phyloP scores from a whole-genome alignment of 805 yeast genomes.

The Komagataella pseudopastoris region DNA sequence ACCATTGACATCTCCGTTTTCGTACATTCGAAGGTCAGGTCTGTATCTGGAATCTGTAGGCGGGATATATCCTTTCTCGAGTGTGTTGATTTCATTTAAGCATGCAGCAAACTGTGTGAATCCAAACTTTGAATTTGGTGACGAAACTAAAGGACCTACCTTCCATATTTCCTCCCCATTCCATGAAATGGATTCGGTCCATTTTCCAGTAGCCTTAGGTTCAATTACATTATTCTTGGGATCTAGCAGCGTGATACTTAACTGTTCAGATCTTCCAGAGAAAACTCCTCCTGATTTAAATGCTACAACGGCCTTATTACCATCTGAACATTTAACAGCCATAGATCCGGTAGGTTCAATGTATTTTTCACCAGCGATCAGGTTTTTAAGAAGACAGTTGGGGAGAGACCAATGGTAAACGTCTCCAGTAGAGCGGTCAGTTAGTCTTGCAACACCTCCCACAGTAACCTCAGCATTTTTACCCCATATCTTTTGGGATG shows the following conservation, averaged over 20 bases:
- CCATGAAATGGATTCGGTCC: slow-evolving; percentile 61
- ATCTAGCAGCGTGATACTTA: slow-evolving; percentile 30
- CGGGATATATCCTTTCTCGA: slow-evolving; percentile 55
- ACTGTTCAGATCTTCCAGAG: slow-evolving; percentile 68
- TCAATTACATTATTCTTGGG: slow-evolving; percentile 18
- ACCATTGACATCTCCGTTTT: slow-evolving; percentile 47
- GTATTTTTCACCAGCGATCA: slow-evolving; percentile 91
- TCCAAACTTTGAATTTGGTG: slow-evolving; percentile 61
- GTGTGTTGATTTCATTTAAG: slow-evolving; percentile 61
- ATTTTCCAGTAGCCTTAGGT: slow-evolving; percentile 46
- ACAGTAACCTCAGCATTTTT: slow-evolving; percentile 77
- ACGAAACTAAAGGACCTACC: slow-evolving; percentile 47
- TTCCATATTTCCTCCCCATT: slow-evolving; percentile 44
- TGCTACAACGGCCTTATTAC: slow-evolving; percentile 53
- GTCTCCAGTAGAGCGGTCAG: slow-evolving; percentile 49
- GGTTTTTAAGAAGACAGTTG: slow-evolving; percentile 65
- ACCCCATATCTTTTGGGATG: slow-evolving; percentile 90
- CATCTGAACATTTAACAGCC: slow-evolving; percentile 54
- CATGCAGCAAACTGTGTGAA: slow-evolving; percentile 74
- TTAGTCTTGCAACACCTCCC: slow-evolving; percentile 52
- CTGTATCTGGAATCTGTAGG: slow-evolving; percentile 84
- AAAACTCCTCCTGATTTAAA: slow-evolving; percentile 81
- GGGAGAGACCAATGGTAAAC: slow-evolving; percentile 77
- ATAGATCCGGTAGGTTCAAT: slow-evolving; percentile 71
- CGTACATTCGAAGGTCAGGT: slow-evolving; percentile 73